phyloP scores from a whole-genome alignment of 2,329 filamentous ascomycete genomes.

The Claviceps quebecensis region DNA sequence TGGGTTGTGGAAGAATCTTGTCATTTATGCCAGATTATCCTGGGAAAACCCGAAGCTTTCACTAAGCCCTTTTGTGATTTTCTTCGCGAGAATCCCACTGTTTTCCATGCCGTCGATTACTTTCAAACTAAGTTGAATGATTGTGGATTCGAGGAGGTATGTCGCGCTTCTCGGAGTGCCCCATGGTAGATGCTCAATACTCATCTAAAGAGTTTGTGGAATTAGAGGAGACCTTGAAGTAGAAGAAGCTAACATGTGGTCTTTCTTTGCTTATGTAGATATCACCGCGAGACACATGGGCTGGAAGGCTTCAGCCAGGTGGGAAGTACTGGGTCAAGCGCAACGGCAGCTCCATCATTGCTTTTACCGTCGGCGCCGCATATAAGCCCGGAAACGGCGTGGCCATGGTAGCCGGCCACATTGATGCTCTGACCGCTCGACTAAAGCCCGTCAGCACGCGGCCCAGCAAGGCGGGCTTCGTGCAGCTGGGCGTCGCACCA shows the following conservation, averaged over 20 bases:
- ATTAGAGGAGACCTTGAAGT: not conserved
- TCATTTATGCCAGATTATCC: conserved; percentile 23
- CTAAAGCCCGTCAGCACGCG: conserved; percentile 84
- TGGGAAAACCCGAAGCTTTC: conserved; percentile 47
- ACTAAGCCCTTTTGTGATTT: conserved; percentile 79
- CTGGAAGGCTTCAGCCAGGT: conserved; percentile 53
- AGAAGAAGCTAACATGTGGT: not conserved
- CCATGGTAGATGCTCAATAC: too few relatives aligned
- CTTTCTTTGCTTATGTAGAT: conserved; percentile 30
- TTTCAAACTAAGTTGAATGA: conserved; percentile 60
- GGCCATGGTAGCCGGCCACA: conserved; percentile 79
- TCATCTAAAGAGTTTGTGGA: too few relatives aligned
- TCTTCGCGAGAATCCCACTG: conserved; percentile 76
- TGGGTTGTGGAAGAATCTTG: conserved; percentile 14
- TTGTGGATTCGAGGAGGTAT: conserved; percentile 58
- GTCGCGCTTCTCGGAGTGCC: conserved; percentile 7
- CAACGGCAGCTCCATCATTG: conserved; percentile 74
- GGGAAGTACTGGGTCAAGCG: conserved; percentile 83
- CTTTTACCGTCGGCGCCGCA: conserved; percentile 67
- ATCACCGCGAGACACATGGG: conserved; percentile 70
- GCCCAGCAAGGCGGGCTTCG: conserved; percentile 69
- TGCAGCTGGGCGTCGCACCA: conserved; percentile 81
- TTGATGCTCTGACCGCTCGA: conserved; percentile 81
- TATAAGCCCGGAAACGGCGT: conserved; percentile 79
- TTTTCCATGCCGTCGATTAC: conserved; percentile 78